phyloP scores from a whole-genome alignment of 1,284 basidiomycete genomes.

The Peniophora sp. region DNA sequence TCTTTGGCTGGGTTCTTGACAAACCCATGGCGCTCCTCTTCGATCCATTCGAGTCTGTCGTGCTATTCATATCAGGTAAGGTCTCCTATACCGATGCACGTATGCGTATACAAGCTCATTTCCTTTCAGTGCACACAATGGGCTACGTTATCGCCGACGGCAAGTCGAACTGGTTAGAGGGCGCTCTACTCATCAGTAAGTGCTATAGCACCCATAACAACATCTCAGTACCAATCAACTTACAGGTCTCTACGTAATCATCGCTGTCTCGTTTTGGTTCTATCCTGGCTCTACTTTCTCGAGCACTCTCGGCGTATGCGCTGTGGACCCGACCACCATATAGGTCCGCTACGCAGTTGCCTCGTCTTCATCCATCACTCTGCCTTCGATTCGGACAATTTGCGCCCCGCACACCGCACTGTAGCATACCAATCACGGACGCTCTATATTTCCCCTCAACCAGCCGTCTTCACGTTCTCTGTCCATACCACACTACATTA shows the following conservation, averaged over 20 bases:
- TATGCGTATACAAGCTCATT: not conserved
- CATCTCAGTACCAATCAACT: not conserved
- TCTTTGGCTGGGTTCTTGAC: conserved; percentile 58
- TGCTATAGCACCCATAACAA: not conserved
- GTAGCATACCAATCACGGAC: too few species aligned
- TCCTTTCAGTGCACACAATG: conserved; percentile 61
- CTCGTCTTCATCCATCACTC: too few species aligned
- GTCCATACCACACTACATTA: too few species aligned
- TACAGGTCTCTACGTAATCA: conserved; percentile 54
- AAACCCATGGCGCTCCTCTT: conserved; percentile 71
- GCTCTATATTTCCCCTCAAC: not conserved
- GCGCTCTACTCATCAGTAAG: conserved; percentile 37
- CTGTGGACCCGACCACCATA: conserved; percentile 6
- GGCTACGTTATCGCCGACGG: conserved; percentile 79
- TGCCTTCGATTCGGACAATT: too few species aligned
- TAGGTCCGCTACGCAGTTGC: too few species aligned
- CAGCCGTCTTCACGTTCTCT: not conserved
- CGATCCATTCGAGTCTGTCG: conserved; percentile 75
- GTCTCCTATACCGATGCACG: not conserved
- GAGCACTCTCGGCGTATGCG: conserved; percentile 26
- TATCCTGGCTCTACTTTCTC: conserved; percentile 42
- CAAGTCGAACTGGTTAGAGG: conserved; percentile 80
- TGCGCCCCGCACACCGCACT: too few species aligned
- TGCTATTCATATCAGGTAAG: conserved; percentile 29
- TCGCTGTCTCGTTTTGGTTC: conserved; percentile 63